Base-by-base conservation (phyloP, 352 stramenopile genomes). In the Blastocystis sp. region DNA sequence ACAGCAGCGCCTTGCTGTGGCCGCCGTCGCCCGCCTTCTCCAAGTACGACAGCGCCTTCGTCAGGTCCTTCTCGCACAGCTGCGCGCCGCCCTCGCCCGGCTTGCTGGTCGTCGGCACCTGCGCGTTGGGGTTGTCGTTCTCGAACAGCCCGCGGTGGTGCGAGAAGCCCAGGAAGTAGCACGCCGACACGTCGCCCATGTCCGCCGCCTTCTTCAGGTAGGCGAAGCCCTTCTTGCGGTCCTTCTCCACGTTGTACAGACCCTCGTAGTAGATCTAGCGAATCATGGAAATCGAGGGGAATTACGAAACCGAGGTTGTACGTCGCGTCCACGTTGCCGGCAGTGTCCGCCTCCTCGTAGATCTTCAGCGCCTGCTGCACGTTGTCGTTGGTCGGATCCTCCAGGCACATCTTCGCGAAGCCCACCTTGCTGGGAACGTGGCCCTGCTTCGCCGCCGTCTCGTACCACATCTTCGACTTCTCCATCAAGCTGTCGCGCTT, bases 131-230 rank as follows among this genome's bases (percentile, higher is more conserved):
- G 43, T 76, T 71, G 40, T 76, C 76, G 56, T 86, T 61, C 43
- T 86, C 64, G 41, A 76, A 76, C 10, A 76, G 56, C 9, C 62
- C 76, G 62, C 93, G 90, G 90, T 94, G 92, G 78, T 95, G 90
- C 62, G 94, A 43, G 86, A 93, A 92, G 64, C 93, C 93, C 91
- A 95, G 94, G 88, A 95, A 94, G 86, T 94, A 94, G 88, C 94
- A 93, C 10, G 93, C 93, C 40, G 92, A 93, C 1, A 91, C 77
- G 78, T 95, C 93, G 7, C 92, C 93, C 52, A 91, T 89, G 76
- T 95, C 92, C 2, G 93, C 92, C 9, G 93, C 93, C 11, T 90
- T 91, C 59, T 92, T 91, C 76, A 95, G 94, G 90, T 93, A 95
- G 66, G 90, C 89, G 62, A 95, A 93, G 48, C 92, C 91, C 0